These are phyloP conservation scores for Synchytrium microbalum DNA, from an alignment of 371 early-diverging fungal species.

Conservation along the genomic window DNA sequence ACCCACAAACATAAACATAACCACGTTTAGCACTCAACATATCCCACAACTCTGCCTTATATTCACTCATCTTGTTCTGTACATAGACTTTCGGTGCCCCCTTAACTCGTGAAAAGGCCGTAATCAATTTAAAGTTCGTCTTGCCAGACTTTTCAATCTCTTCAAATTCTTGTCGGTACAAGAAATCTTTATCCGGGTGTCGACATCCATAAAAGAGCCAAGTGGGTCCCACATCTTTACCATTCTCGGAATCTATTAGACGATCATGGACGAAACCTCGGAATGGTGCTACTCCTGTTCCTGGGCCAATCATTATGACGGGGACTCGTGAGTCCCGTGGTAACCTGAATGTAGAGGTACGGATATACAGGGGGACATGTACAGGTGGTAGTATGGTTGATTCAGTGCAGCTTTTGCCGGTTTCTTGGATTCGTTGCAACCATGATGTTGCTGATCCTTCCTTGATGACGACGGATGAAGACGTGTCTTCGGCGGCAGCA, in stretches of 20 bases:
- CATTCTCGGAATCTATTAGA: slow-evolving; percentile 27
- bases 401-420: background rate
- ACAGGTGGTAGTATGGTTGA: slow-evolving; percentile 16
- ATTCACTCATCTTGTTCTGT: slow-evolving; percentile 65
- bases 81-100: slow-evolving; percentile 75
- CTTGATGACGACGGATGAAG: slow-evolving; percentile 17
- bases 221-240: slow-evolving; percentile 61
- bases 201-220: slow-evolving; percentile 92
- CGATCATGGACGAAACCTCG: slow-evolving; percentile 90
- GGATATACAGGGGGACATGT: slow-evolving; percentile 75
- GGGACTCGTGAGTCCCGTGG: slow-evolving; percentile 71
- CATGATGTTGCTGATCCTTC: slow-evolving; percentile 39
- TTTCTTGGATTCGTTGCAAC: slow-evolving; percentile 34
- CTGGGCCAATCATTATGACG: slow-evolving; percentile 95
- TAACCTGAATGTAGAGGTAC: slow-evolving; percentile 78
- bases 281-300: slow-evolving; percentile 98
- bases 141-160: slow-evolving; percentile 11
- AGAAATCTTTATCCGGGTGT: slow-evolving; percentile 61
- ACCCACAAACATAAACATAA: slow-evolving; percentile 85
- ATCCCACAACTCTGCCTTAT: slow-evolving; percentile 63
- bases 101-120: slow-evolving; percentile 82
- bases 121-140: slow-evolving; percentile 17
- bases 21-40: slow-evolving; percentile 62
- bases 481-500: background rate
- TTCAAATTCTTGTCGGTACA: slow-evolving; percentile 77